phyloP scores from a whole-genome alignment of 2,329 filamentous ascomycete species.

The Cladosporium sp. region DNA sequence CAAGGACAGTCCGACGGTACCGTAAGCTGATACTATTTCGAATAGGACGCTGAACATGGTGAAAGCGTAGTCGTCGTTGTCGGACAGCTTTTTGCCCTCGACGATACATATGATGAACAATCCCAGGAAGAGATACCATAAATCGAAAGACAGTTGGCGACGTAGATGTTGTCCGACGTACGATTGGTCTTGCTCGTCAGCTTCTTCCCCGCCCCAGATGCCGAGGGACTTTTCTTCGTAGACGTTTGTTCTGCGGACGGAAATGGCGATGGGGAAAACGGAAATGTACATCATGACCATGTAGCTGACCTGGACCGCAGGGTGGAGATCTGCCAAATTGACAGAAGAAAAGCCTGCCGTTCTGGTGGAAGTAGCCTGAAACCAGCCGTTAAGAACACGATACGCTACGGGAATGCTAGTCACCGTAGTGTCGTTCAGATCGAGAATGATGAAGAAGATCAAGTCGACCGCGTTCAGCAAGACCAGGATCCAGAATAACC shows the following conservation, averaged over 20 bases:
- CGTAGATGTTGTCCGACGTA: slow-evolving; percentile 91
- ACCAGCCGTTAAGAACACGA: slow-evolving; percentile 79
- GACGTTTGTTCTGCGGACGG: slow-evolving; percentile 87
- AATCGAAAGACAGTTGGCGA: slow-evolving; percentile 88
- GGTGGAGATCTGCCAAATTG: slow-evolving; percentile 72
- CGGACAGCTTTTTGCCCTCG: slow-evolving; percentile 69
- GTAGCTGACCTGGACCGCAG: slow-evolving; percentile 89
- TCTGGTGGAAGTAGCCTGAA: slow-evolving; percentile 83
- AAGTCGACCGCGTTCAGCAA: slow-evolving; percentile 79
- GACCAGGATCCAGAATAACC: slow-evolving; percentile 83
- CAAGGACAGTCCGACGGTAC: slow-evolving; percentile 86
- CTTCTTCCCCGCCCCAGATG: slow-evolving; percentile 57
- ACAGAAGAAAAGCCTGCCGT: slow-evolving; percentile 87
- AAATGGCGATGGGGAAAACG: slow-evolving; percentile 93
- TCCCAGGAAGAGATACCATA: slow-evolving; percentile 95
- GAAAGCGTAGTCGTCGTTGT: slow-evolving; percentile 51
- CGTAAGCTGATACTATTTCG: slow-evolving; percentile 85
- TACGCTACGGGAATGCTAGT: slow-evolving; percentile 65
- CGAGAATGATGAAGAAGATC: slow-evolving; percentile 86
- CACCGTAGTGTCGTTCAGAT: slow-evolving; percentile 71
- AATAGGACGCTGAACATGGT: slow-evolving; percentile 61
- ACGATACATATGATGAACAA: slow-evolving; percentile 89
- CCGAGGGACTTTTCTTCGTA: slow-evolving; percentile 89
- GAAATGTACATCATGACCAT: slow-evolving; percentile 99
- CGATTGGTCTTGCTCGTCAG: slow-evolving; percentile 59